Base-by-base conservation (phyloP, 1,284 basidiomycete genomes). In the Dichomitus squalens region DNA sequence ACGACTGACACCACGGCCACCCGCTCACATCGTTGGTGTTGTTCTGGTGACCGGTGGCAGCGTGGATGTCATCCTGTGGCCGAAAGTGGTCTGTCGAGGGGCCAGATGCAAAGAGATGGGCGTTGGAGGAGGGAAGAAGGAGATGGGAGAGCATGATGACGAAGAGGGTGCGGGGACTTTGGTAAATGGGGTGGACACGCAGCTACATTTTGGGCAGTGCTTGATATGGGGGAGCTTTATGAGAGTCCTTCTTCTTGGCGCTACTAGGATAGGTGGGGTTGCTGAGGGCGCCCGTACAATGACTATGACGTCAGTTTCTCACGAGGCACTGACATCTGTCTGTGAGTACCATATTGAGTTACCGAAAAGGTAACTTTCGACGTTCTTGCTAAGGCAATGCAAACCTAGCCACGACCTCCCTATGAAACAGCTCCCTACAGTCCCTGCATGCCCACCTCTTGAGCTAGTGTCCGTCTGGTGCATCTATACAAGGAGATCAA, bases 1-100 rank as follows among this genome's bases (percentile, higher is more conserved):
- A 61, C 16, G 56, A 36, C 8, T 49, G 43, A 18, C 60, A 61
- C 47, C 50, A 55, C 9, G 59, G 55, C 44, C 36, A 52, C 11
- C 23, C 31, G 16, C 12, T 31, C 18, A 49, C 55, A 35, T 33
- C 21, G 21, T 16, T 5, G 48, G 7, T 29, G 40, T 6, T 31
- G 36, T 7, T 36, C 33, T 23, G 43, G 18, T 27, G 27, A 29
- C 23, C 25, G 7, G n/a, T 27, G 16, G 25, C 2, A 1, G 35
- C 1, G 4, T 34, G 21, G n/a, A 12, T 29, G 35, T 18, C 34
- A 12, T 34, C 20, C 7, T 4, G 29, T 6, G 12, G 21, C 33
- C 21, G 14, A n/a, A 16, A 43, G 29, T 9, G 25, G 53, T n/a
- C 11, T 35, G 35, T 40, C 12, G 16, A 11, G 11, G 35, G 25